Conservation (phyloP, 495 filamentous ascomycete genomes). For the Penicillium coffeae region DNA sequence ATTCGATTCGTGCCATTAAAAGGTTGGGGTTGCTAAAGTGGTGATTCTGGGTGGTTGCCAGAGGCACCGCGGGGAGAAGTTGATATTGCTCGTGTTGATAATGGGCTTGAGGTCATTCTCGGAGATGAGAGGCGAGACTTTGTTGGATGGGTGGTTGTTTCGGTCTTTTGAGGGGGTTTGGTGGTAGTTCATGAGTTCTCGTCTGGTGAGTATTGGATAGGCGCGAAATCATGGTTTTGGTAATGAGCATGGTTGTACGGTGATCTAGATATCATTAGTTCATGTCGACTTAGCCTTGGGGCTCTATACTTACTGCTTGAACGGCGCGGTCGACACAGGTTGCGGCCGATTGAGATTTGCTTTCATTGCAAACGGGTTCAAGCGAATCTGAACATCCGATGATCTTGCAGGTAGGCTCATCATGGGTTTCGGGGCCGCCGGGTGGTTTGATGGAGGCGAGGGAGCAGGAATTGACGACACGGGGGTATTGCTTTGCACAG, state of each 20-base stretch:
- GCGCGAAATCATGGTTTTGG: slow-evolving; percentile 80
- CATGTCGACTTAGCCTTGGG: neutral
- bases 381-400: slow-evolving; percentile 40
- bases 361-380: slow-evolving; percentile 49
- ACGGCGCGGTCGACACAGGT: slow-evolving; percentile 40
- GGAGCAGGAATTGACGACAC: slow-evolving; percentile 32
- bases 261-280: slow-evolving; percentile 53
- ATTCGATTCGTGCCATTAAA: neutral
- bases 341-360: slow-evolving; percentile 42
- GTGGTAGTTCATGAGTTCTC: slow-evolving; percentile 32
- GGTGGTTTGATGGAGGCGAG: slow-evolving; percentile 27
- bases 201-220: slow-evolving; percentile 48
- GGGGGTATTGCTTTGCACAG: slow-evolving; percentile 28
- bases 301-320: slow-evolving; percentile 37
- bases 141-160: too few species aligned
- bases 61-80: too few species aligned
- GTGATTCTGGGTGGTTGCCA: neutral
- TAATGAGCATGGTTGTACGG: slow-evolving; percentile 83
- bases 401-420: slow-evolving; percentile 34
- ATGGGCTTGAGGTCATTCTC: too few species aligned
- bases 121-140: too few species aligned
- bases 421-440: slow-evolving; percentile 37
- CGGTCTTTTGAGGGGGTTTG: too few species aligned
- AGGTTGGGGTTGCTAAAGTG: neutral
- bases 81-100: too few species aligned